Percentiles rank a stretch among this genome's conserved stretches.
phyloP scores from a whole-genome alignment of 768 basidiomycete species.

The Tricholoma bakamatsutake region DNA sequence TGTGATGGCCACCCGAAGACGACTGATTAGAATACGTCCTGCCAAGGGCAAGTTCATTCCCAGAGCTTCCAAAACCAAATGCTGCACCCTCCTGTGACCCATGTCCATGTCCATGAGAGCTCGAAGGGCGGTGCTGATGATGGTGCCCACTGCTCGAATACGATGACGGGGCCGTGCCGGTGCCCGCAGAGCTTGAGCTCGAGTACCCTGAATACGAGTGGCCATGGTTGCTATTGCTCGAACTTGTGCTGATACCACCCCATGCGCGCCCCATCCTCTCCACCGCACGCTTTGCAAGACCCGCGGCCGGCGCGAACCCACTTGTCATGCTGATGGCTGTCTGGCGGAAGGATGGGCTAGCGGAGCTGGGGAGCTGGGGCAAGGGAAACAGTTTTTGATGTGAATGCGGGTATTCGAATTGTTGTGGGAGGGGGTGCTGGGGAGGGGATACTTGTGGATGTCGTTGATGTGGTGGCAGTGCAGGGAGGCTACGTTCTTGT shows the following conservation, averaged over 20 bases:
- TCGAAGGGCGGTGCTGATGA: constrained; percentile 13
- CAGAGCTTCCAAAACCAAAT: neutral
- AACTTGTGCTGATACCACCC: constrained; percentile 39
- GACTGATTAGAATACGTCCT: constrained; percentile 14
- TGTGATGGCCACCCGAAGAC: constrained; percentile 4
- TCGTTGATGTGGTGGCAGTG: constrained; percentile 5
- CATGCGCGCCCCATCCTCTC: constrained; percentile 70
- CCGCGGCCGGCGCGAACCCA: constrained; percentile 65
- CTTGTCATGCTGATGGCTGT: constrained; percentile 72
- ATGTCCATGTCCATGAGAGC: constrained; percentile 3
- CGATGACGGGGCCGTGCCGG: constrained; percentile 25
- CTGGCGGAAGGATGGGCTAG: constrained; percentile 39
- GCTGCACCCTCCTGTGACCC: neutral
- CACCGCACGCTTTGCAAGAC: constrained; percentile 70
- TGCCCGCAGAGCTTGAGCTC: constrained; percentile 26
- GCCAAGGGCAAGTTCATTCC: constrained; percentile 10
- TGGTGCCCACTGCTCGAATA: constrained; percentile 20
- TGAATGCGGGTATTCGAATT: constrained; percentile 13
- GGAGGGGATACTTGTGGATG: constrained; percentile 9
- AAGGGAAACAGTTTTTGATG: constrained; percentile 3
- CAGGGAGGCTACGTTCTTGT: constrained; percentile 3
- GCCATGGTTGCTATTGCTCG: constrained; percentile 25
- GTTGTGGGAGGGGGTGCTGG: constrained; percentile 9
- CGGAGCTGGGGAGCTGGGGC: constrained; percentile 4
- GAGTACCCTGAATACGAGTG: neutral